phyloP scores from a whole-genome alignment of 441 rosid genomes.

The Gossypium laxum region DNA sequence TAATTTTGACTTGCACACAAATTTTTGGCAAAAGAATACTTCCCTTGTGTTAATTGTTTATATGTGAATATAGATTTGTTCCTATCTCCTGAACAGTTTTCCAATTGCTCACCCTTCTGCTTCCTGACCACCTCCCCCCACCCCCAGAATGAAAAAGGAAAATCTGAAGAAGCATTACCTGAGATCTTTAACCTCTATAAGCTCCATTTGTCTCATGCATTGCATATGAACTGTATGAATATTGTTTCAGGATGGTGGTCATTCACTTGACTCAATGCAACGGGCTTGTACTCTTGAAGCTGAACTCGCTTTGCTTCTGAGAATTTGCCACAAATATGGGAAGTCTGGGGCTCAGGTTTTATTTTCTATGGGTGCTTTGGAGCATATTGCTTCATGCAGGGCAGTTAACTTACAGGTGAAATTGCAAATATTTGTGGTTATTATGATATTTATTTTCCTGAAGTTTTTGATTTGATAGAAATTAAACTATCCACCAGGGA shows the following conservation, averaged over 20 bases:
- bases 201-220: neutral
- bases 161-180: neutral
- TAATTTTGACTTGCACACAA: neutral
- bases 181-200: neutral
- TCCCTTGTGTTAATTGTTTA: neutral
- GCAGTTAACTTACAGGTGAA: constrained; percentile 62
- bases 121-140: neutral
- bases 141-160: neutral
- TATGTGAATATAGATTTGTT: neutral
- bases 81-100: neutral
- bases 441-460: neutral
- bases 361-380: constrained; percentile 86
- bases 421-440: neutral
- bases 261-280: constrained; percentile 68
- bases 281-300: constrained; percentile 83
- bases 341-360: constrained; percentile 88
- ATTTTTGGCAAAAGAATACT: neutral
- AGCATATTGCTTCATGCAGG: constrained; percentile 70
- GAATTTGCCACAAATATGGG: constrained; percentile 86
- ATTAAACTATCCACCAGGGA: constrained; percentile 46
- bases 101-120: neutral
- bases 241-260: constrained; percentile 49
- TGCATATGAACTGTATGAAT: neutral
- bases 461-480: constrained; percentile 22
- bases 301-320: constrained; percentile 66